Conservation (phyloP, 225 moss, liverwort and hornwort species). For the Marchantia paleacea region DNA sequence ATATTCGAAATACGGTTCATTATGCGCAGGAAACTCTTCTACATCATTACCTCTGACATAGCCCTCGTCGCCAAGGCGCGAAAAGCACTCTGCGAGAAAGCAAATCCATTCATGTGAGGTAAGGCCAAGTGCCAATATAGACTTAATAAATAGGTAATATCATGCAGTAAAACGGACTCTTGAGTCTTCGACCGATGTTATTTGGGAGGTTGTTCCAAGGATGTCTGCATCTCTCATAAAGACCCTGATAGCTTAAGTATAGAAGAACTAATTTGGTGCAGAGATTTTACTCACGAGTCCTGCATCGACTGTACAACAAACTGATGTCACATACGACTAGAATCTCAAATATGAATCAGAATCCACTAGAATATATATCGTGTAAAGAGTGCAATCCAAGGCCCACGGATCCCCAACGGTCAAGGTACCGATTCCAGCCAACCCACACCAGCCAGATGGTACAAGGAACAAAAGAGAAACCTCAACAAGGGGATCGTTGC, state of each 20-base stretch:
- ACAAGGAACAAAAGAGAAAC: slow-evolving; percentile 14
- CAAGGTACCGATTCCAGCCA: neutral
- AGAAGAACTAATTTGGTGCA: neutral
- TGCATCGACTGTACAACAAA: too few species aligned
- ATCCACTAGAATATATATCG: neutral
- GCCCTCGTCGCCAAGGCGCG: slow-evolving; percentile 46
- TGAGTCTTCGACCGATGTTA: neutral
- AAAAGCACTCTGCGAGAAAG: slow-evolving; percentile 42
- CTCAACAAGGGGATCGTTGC: slow-evolving; percentile 50
- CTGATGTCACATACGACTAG: neutral
- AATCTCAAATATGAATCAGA: neutral
- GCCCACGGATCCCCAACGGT: neutral
- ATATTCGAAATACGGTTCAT: neutral
- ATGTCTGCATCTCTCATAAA: neutral
- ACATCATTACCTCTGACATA: slow-evolving; percentile 44
- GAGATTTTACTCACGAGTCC: neutral
- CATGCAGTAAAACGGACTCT: neutral
- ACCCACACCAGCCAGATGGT: neutral
- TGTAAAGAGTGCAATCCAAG: neutral
- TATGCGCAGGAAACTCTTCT: neutral
- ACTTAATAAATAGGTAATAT: neutral
- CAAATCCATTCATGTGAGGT: neutral
- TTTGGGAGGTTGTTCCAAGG: neutral
- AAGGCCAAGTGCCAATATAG: neutral
- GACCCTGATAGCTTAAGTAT: neutral